Conservation (phyloP, 2,329 filamentous ascomycete genomes). For the Ophiostoma australiae region DNA sequence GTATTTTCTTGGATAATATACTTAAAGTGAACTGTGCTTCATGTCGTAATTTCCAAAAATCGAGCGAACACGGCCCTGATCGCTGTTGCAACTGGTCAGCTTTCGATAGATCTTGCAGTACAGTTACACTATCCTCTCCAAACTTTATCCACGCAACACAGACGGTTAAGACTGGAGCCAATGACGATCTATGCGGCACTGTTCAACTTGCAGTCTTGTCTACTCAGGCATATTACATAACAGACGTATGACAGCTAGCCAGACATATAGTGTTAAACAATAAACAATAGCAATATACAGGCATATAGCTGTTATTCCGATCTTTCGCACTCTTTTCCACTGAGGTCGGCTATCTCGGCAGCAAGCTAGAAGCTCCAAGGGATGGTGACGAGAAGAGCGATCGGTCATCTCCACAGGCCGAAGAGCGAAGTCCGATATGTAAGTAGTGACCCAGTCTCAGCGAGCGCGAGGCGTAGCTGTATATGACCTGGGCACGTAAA, state of each 20-base stretch:
- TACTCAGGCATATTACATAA: background rate
- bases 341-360: background rate
- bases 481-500: background rate
- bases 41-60: too few species aligned
- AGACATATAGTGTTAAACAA: too few species aligned
- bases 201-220: background rate
- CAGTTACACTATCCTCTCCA: too few species aligned
- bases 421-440: conserved; percentile 8
- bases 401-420: conserved; percentile 1
- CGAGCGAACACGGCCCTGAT: too few species aligned
- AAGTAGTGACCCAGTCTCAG: background rate
- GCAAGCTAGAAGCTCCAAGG: background rate
- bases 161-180: background rate
- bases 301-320: background rate
- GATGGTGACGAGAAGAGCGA: background rate
- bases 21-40: too few species aligned
- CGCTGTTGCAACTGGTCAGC: too few species aligned
- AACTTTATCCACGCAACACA: background rate
- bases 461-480: background rate
- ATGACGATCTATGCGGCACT: background rate
- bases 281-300: too few species aligned
- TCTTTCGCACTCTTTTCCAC: background rate
- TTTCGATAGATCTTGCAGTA: too few species aligned
- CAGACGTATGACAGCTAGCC: too few species aligned
- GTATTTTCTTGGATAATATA: too few species aligned